These are phyloP conservation scores for Monotropa hypopitys DNA, from an alignment of 179 eudicot species.

Conservation along the genomic window DNA sequence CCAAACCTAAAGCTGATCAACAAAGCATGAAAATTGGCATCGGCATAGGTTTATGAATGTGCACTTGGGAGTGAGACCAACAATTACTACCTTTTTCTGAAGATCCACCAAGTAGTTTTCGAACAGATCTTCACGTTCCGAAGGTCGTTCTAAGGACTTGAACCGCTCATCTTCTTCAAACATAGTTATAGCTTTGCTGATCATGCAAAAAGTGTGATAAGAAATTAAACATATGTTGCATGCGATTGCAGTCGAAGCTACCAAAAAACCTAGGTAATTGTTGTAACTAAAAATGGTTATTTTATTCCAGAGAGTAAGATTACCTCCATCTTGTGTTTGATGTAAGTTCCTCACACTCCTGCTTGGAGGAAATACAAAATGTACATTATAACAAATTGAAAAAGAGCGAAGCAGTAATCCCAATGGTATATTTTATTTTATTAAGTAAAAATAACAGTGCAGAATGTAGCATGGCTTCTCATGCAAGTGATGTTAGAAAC, in stretches of 20 bases:
- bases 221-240: slow-evolving; percentile 4
- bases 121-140: slow-evolving; percentile 89
- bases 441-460: neutral
- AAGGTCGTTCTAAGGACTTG: slow-evolving; percentile 72
- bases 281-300: neutral
- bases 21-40: neutral
- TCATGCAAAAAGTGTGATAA: slow-evolving; percentile 14
- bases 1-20: neutral
- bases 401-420: neutral
- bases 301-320: neutral
- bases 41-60: neutral
- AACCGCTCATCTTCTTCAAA: slow-evolving; percentile 93
- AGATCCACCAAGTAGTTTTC: slow-evolving; percentile 76
- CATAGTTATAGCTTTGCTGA: slow-evolving; percentile 75
- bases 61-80: neutral
- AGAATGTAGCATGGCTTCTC: neutral
- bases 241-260: neutral
- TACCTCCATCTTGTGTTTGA: slow-evolving; percentile 91
- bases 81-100: slow-evolving; percentile 59
- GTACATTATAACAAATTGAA: neutral
- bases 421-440: neutral
- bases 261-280: neutral
- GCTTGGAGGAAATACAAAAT: slow-evolving; percentile 1
- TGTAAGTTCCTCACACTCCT: slow-evolving; percentile 87
- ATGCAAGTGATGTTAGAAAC: slow-evolving; percentile 12